A percentile compares a stretch with the other conserved stretches of the same genome.
Evolutionary conservation across 1,284 basidiomycete species (phyloP).

Genomic region (Pseudozyma thailandica): DNA sequence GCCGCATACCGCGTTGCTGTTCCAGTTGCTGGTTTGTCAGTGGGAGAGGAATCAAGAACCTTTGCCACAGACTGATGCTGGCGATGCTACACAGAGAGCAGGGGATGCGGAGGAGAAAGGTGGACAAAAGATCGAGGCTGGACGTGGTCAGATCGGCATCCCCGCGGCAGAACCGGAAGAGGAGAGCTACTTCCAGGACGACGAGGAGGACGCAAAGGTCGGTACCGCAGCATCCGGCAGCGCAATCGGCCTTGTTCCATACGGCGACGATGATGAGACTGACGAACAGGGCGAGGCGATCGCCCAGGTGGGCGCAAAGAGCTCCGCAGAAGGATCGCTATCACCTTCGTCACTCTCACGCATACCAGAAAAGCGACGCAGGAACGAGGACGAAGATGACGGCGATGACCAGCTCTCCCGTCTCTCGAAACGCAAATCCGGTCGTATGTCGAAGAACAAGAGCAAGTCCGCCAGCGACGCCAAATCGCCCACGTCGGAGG

Average conservation of each 20-base stretch:
- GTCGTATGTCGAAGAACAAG: slow-evolving; percentile 32
- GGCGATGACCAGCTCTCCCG: slow-evolving; percentile 42
- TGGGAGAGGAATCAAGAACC: slow-evolving; percentile 90
- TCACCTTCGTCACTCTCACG: slow-evolving; percentile 69
- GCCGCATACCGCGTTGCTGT: slow-evolving; percentile 76
- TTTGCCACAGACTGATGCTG: slow-evolving; percentile 19
- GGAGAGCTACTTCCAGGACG: slow-evolving; percentile 84
- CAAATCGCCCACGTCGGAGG: slow-evolving; percentile 13
- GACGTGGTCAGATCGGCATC: slow-evolving; percentile 68
- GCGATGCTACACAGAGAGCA: slow-evolving; percentile 11
- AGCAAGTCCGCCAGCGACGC: slow-evolving; percentile 9
- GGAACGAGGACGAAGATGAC: slow-evolving; percentile 46
- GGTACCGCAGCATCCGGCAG: slow-evolving; percentile 70
- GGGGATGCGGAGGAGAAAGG: slow-evolving; percentile 18
- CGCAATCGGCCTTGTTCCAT: slow-evolving; percentile 76
- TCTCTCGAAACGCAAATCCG: slow-evolving; percentile 47
- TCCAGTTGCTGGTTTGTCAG: slow-evolving; percentile 78
- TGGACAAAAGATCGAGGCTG: slow-evolving; percentile 44
- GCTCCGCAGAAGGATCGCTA: slow-evolving; percentile 61
- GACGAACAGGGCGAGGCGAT: background rate
- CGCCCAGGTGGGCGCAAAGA: slow-evolving; percentile 13
- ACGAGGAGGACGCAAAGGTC: slow-evolving; percentile 75
- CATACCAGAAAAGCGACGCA: slow-evolving; percentile 72
- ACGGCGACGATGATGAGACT: slow-evolving; percentile 69
- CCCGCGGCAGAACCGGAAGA: slow-evolving; percentile 77